Evolutionary conservation across 176 grass and related monocot species (phyloP).

Genomic region (Carex pumila): DNA sequence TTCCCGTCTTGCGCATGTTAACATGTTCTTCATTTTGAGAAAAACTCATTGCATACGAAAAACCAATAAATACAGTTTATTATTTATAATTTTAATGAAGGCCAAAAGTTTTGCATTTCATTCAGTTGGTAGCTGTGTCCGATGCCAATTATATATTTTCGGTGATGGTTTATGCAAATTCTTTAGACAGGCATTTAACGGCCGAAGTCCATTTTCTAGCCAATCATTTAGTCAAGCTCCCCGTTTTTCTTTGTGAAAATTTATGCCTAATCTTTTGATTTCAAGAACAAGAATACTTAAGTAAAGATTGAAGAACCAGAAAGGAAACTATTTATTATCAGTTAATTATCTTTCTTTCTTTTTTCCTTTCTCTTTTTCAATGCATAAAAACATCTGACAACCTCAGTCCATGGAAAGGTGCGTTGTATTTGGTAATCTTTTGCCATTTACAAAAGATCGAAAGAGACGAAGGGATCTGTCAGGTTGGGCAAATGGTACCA

Average conservation of each 20-base stretch:
- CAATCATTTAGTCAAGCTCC: not conserved
- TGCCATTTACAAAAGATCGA: slow-evolving; percentile 51
- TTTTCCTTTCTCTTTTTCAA: not conserved
- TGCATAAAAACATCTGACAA: not conserved
- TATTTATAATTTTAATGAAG: too few species aligned
- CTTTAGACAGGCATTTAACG: not conserved
- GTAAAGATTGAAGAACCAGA: not conserved
- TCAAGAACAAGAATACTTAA: not conserved
- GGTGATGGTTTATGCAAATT: not conserved
- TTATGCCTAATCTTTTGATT: not conserved
- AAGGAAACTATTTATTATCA: not conserved
- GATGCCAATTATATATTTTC: too few species aligned
- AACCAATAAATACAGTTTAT: too few species aligned
- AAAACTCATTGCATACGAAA: too few species aligned
- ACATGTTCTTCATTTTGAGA: too few species aligned
- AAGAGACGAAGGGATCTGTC: slow-evolving; percentile 69
- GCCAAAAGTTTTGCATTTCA: too few species aligned
- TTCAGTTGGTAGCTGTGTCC: too few species aligned
- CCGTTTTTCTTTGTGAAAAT: not conserved
- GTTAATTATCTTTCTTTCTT: not conserved
- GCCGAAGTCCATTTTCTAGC: not conserved
- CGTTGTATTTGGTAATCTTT: slow-evolving; percentile 77
- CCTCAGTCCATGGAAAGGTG: slow-evolving; percentile 43
- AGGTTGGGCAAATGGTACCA: slow-evolving; percentile 87
- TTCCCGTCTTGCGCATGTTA: too few species aligned